A percentile compares a stretch with the other conserved stretches of the same genome.
These are phyloP conservation scores for Xenoacremonium recifei DNA, from an alignment of 2,329 filamentous ascomycete species.

Conservation along the genomic window DNA sequence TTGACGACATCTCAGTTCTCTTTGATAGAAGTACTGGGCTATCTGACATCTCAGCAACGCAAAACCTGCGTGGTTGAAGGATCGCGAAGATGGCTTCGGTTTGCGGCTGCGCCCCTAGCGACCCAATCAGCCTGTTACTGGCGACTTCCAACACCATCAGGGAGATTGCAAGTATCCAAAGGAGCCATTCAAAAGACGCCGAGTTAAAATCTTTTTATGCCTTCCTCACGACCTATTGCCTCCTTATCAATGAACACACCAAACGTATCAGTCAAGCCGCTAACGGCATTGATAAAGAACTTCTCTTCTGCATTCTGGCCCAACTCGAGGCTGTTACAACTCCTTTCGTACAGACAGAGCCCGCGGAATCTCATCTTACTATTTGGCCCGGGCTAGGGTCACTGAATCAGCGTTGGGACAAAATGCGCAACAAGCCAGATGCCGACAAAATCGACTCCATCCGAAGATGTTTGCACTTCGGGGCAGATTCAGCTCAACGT, in stretches of 20 bases:
- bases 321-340: not conserved
- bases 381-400: not conserved
- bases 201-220: not conserved
- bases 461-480: slow-evolving; percentile 1
- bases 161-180: not conserved
- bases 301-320: too few relatives aligned
- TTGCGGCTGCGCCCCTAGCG: too few relatives aligned
- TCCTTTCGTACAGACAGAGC: not conserved
- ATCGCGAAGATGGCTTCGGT: too few relatives aligned
- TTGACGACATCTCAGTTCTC: too few relatives aligned
- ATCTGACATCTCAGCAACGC: too few relatives aligned
- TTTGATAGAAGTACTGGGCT: too few relatives aligned
- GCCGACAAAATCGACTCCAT: not conserved
- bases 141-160: not conserved
- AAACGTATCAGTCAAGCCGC: not conserved
- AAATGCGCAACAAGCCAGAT: not conserved
- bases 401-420: not conserved
- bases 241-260: not conserved
- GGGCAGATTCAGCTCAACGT: not conserved
- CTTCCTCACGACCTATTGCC: not conserved
- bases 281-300: not conserved
- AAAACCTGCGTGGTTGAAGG: too few relatives aligned
- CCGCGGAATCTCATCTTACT: not conserved
- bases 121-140: too few relatives aligned
- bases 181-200: not conserved